Evolutionary conservation across 768 basidiomycete genomes (phyloP), one percentile per base, ranked within the genome.

Genomic region (Agaricus bisporus): DNA sequence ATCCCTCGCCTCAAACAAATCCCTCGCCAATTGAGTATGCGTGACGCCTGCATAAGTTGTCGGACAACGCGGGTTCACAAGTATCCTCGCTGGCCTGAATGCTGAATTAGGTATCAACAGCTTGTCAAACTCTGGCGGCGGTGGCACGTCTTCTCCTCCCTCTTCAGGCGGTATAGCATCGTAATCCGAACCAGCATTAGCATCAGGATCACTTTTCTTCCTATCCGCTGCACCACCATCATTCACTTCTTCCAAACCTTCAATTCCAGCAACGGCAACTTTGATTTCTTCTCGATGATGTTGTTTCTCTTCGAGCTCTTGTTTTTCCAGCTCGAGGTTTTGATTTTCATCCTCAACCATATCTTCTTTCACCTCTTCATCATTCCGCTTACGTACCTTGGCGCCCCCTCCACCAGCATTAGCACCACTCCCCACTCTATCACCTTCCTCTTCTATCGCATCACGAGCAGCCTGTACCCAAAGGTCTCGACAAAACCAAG

Each of bases 21-120:
- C 95, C 42, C 91, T 68, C n/a, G 95, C 95, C 35, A 99, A 79
- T 68, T 93, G 91, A 18, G 95, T 92, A 68, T 99, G 95, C 58
- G 86, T 91, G 4, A 98, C 95, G 3, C 95, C 97, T 0, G 95
- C 95, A 65, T 99, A 99, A 18, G 95, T 98, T 35, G 95, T 98
- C 49, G 95, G 90, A 67, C 95, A 98, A 14, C 95, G 82, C 4
- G 95, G 95, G 64, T 98, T 98, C 52, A 99, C 86, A 59, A 99
- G 68, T 61, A 99, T 97, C 50, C 94, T 77, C 4, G 94, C 95
- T 4, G 94, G 87, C 7, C 81, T 73, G 70, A 95, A 97, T 8
- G 85, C 85, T 15, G 85, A 86, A 67, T 97, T 98, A 8, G 95
- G 94, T 45, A 93, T 88, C 12, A 80, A 76, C 18, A 90, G 61